A percentile compares a stretch with the other conserved stretches of the same genome.
phyloP scores from a whole-genome alignment of 2,329 filamentous ascomycete genomes.

The Aspergillus versicolor region DNA sequence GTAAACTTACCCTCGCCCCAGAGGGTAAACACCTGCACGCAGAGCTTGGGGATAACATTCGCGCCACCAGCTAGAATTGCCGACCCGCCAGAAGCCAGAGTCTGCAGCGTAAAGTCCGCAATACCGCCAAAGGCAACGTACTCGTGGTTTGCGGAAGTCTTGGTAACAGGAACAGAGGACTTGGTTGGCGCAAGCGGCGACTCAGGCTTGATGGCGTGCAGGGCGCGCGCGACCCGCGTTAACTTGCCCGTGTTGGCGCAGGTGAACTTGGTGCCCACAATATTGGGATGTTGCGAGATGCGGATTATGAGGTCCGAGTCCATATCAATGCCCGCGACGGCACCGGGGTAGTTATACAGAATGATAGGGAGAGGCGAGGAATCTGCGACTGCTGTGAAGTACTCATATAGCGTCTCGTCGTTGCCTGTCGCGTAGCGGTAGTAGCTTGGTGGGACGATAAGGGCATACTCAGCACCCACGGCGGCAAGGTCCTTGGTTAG shows the following conservation, averaged over 20 bases:
- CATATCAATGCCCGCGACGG: slow-evolving; percentile 83
- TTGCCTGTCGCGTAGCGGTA: slow-evolving; percentile 72
- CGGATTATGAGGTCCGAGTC: slow-evolving; percentile 83
- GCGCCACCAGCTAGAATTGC: slow-evolving; percentile 86
- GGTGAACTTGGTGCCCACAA: slow-evolving; percentile 87
- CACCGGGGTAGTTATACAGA: slow-evolving; percentile 89
- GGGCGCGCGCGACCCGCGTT: slow-evolving; percentile 73
- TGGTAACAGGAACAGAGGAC: slow-evolving; percentile 25
- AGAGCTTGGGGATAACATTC: slow-evolving; percentile 83
- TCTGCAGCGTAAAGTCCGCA: slow-evolving; percentile 84
- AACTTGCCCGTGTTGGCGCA: slow-evolving; percentile 89
- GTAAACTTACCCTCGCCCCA: slow-evolving; percentile 72
- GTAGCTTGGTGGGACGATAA: slow-evolving; percentile 79
- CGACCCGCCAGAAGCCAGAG: slow-evolving; percentile 73
- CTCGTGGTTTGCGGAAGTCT: slow-evolving; percentile 33
- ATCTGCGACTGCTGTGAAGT: slow-evolving; percentile 74
- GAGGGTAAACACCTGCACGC: slow-evolving; percentile 76
- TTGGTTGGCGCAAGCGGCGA: slow-evolving; percentile 32
- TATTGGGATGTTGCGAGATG: slow-evolving; percentile 77
- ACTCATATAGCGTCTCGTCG: slow-evolving; percentile 70
- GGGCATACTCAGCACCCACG: slow-evolving; percentile 75
- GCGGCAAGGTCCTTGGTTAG: slow-evolving; percentile 65
- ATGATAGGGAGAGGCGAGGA: slow-evolving; percentile 73
- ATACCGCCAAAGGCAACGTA: slow-evolving; percentile 91
- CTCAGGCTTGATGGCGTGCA: slow-evolving; percentile 66